These are phyloP conservation scores for Sclerotinia borealis DNA, from an alignment of 2,329 filamentous ascomycete genomes.

Conservation along the genomic window DNA sequence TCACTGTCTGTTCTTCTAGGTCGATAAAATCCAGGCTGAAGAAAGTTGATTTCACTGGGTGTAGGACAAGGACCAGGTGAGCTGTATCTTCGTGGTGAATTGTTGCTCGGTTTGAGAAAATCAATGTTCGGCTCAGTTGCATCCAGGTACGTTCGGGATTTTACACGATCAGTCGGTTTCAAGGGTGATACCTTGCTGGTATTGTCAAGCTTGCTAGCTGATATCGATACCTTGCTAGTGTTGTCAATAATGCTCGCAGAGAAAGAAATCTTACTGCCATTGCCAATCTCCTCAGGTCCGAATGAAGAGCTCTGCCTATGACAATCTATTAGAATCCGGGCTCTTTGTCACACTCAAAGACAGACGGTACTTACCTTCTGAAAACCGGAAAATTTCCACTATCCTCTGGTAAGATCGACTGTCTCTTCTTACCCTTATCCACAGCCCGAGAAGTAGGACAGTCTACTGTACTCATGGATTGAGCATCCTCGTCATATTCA, in stretches of 20 bases:
- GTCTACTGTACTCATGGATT: slow-evolving; percentile 21
- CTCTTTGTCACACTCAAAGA: background rate
- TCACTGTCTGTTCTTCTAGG: slow-evolving; percentile 19
- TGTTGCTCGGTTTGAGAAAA: slow-evolving; percentile 15
- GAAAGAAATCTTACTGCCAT: background rate
- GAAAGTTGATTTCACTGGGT: background rate
- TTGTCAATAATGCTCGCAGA: background rate
- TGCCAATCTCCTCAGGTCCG: background rate
- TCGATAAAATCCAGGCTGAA: slow-evolving; percentile 9
- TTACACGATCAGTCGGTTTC: background rate
- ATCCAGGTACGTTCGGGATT: background rate
- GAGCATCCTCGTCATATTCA: slow-evolving; percentile 34
- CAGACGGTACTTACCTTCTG: background rate
- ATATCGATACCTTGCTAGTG: background rate
- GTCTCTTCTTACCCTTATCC: slow-evolving; percentile 1
- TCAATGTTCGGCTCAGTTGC: slow-evolving; percentile 6
- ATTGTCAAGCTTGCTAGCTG: background rate
- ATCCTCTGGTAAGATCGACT: slow-evolving; percentile 9
- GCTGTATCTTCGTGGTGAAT: slow-evolving; percentile 20
- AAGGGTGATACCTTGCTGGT: background rate
- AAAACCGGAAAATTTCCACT: slow-evolving; percentile 12
- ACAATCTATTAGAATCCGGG: background rate
- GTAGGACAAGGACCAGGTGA: slow-evolving; percentile 20
- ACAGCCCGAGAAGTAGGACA: slow-evolving; percentile 1
- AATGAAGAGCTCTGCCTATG: background rate